Evolutionary conservation across 192 early-diverging fungal species (phyloP).

Genomic region (Jimgerdemannia flammicorona): DNA sequence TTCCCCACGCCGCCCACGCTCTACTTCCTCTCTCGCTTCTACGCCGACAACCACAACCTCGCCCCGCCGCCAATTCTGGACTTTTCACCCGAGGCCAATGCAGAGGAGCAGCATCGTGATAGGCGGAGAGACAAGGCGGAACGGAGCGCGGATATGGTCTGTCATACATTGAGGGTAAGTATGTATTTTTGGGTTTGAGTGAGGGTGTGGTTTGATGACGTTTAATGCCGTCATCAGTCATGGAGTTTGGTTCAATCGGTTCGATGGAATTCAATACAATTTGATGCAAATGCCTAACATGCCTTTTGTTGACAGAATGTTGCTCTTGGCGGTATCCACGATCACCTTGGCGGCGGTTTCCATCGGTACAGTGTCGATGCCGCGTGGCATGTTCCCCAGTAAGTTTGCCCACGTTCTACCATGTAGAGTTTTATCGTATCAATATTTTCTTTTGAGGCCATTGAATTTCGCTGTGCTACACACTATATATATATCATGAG

Average conservation of each 20-base stretch:
- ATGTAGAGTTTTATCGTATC: too few relatives aligned
- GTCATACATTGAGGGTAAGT: constrained; percentile 34
- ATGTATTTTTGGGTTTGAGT: neutral
- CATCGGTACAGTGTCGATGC: constrained; percentile 24
- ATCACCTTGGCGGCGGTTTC: constrained; percentile 43
- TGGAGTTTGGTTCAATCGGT: too few relatives aligned
- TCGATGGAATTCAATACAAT: neutral
- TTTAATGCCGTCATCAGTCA: too few relatives aligned
- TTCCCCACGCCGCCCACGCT: constrained; percentile 57
- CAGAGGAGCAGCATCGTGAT: neutral
- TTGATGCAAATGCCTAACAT: neutral
- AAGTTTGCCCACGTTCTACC: neutral
- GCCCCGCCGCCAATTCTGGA: neutral
- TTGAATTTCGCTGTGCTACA: too few relatives aligned
- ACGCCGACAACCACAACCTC: constrained; percentile 20
- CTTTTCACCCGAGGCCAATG: neutral
- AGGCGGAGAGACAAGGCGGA: constrained; percentile 11
- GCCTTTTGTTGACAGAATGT: neutral
- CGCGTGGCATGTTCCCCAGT: neutral
- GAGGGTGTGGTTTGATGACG: neutral
- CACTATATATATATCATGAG: too few relatives aligned
- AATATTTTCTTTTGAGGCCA: too few relatives aligned
- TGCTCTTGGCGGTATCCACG: constrained; percentile 2
- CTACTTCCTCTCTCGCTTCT: constrained; percentile 48
- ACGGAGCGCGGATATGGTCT: constrained; percentile 31